Evolutionary conservation across 148 eudicot genomes (phyloP).

Genomic region (Vaccinium corymbosum): DNA sequence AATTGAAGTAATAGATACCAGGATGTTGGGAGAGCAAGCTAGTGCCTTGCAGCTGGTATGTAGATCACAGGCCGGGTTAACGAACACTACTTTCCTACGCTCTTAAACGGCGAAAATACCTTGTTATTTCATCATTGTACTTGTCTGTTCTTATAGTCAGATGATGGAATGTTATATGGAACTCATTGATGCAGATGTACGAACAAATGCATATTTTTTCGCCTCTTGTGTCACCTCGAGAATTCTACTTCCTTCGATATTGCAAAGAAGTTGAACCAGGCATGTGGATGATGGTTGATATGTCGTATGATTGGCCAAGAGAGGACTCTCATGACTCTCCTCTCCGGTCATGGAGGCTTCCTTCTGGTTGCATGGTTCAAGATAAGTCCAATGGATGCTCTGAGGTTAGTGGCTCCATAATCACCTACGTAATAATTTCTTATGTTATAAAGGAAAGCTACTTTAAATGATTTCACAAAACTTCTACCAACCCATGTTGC

Average conservation of each 20-base stretch:
- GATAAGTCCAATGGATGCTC: conserved; percentile 36
- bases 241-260: conserved; percentile 40
- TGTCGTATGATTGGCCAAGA: conserved; percentile 35
- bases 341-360: conserved; percentile 42
- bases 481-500: neutral
- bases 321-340: conserved; percentile 18
- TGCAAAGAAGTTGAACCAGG: conserved; percentile 36
- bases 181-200: conserved; percentile 38
- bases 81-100: neutral
- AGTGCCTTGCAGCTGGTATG: conserved; percentile 45
- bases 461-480: neutral
- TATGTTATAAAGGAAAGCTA: neutral
- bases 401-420: conserved; percentile 23
- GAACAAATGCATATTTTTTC: conserved; percentile 46
- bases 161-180: neutral
- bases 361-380: conserved; percentile 63
- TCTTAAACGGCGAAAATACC: neutral
- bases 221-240: conserved; percentile 42
- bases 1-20: conserved; percentile 29
- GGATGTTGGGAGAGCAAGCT: conserved; percentile 23
- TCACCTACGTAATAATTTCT: neutral
- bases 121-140: neutral
- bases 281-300: conserved; percentile 43
- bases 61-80: neutral
- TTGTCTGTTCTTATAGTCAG: neutral